These are phyloP conservation scores for Paramecium biaurelia DNA, from an alignment of 73 alveolate genomes.

Conservation along the genomic window DNA sequence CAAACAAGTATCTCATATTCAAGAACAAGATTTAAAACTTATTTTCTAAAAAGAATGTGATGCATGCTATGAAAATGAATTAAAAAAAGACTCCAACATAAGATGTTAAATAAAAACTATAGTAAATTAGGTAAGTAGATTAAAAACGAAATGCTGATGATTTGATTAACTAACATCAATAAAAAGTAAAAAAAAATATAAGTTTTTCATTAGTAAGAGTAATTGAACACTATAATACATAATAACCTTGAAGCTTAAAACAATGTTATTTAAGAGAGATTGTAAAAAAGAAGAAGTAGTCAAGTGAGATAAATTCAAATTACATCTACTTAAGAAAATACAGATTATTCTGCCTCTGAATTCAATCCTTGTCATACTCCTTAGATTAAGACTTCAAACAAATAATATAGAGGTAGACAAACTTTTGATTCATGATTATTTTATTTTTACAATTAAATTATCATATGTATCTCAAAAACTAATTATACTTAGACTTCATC, in stretches of 20 bases:
- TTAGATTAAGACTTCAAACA: neutral
- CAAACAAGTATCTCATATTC: conserved; percentile 34
- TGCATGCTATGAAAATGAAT: neutral
- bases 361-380: neutral
- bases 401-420: neutral
- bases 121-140: neutral
- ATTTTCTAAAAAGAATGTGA: neutral
- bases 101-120: neutral
- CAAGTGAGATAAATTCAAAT: neutral
- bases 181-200: neutral
- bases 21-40: conserved; percentile 5
- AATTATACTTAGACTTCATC: neutral
- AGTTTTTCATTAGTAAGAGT: neutral
- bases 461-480: neutral
- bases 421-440: neutral
- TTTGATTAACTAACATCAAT: neutral
- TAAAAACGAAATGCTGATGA: neutral
- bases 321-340: neutral
- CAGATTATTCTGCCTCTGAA: neutral
- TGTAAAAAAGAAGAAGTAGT: neutral
- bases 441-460: neutral
- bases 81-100: neutral
- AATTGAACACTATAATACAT: neutral
- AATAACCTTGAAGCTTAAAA: neutral
- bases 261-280: neutral